A percentile compares a stretch with the other conserved stretches of the same genome.
Evolutionary conservation across 2,329 filamentous ascomycete species (phyloP).

Genomic region (Calonectria pteridis): DNA sequence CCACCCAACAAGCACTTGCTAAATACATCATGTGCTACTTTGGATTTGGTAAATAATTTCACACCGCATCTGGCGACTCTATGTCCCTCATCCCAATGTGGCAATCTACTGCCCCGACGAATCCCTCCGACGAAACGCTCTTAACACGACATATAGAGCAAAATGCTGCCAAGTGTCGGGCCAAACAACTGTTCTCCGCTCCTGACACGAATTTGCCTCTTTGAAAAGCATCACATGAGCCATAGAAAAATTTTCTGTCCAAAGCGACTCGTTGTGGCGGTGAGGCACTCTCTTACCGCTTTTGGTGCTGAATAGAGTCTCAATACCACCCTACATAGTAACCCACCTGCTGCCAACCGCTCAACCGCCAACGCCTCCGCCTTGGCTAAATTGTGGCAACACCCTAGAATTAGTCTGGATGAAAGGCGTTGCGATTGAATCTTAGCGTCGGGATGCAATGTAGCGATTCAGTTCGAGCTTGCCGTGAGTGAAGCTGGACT

Average conservation of each 20-base stretch:
- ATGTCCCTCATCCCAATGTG: too few species aligned
- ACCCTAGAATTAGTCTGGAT: not conserved
- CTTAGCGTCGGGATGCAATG: too few species aligned
- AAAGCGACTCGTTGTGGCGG: not conserved
- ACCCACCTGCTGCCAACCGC: not conserved
- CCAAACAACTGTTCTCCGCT: not conserved
- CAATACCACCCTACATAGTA: not conserved
- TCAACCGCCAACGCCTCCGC: not conserved
- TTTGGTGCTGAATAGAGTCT: constrained; percentile 5
- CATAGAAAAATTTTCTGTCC: not conserved
- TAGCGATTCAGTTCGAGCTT: not conserved
- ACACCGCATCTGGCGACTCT: too few species aligned
- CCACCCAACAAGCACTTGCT: too few species aligned
- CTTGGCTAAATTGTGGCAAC: too few species aligned
- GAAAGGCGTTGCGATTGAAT: not conserved
- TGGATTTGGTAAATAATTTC: not conserved
- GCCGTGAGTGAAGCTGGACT: not conserved
- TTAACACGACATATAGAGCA: too few species aligned
- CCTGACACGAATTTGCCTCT: not conserved
- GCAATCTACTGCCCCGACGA: not conserved
- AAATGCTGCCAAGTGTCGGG: not conserved
- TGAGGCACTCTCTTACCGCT: not conserved
- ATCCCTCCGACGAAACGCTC: not conserved
- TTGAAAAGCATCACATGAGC: not conserved
- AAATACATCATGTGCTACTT: too few species aligned